Evolutionary conservation across 2,329 filamentous ascomycete species (phyloP), one percentile per base, ranked within the genome.

Genomic region (Clarireedia monteithiana): DNA sequence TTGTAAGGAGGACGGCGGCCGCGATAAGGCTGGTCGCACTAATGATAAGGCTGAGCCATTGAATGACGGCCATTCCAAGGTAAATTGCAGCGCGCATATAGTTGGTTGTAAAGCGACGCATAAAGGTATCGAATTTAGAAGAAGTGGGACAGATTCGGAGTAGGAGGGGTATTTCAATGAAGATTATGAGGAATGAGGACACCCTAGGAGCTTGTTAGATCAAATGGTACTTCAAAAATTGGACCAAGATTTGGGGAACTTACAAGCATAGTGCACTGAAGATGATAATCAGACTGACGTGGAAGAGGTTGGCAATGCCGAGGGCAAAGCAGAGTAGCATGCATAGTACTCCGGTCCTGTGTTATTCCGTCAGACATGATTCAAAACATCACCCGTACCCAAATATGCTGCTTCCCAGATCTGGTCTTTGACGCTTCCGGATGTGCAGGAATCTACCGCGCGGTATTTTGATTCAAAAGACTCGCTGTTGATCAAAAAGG

Each of bases 111-210:
- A 99, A 89, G 68, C 83, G 86, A 73, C 92, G 91, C 72, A 99
- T 92, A 70, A 91, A 86, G 63, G 75, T 77, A 72, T 99, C 94
- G 75, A 99, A 99, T 62, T 82, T 84, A 62, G 85, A 74, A 14
- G 92, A 97, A 5, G 94, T 99, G 57, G 94, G 94, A 77, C 94
- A 99, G 76, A 99, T 96, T 74, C 94, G 89, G 60, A 99, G 85
- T 57, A 99, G 88, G 58, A 97, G 85, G 27, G 94, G 94, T 17
- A 99, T 86, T 73, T 99, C 89, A 69, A 92, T 80, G 74, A 94
- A 94, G 68, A 94, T 76, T 68, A 94, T 86, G 65, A 91, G 67
- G 65, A 91, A 83, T 14, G 84, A 80, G 50, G 80, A 90, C 59
- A 80, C 76, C 46, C 89, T 92, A 63, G 46, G 44, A 24, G 23